Base-by-base conservation (phyloP, 1,284 basidiomycete genomes). In the Leccinum holopus region DNA sequence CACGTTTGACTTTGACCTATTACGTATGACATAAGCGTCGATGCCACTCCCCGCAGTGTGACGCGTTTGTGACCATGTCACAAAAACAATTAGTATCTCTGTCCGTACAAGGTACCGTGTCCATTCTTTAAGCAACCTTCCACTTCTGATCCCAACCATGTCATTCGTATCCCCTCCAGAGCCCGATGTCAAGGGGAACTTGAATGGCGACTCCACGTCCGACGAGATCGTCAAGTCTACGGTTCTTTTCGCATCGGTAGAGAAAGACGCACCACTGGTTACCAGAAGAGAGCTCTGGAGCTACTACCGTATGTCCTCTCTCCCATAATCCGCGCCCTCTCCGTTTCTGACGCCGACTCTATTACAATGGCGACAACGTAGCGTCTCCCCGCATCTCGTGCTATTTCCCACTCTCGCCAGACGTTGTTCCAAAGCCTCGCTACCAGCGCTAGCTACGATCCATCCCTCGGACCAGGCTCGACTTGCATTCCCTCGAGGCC, bases 371-470 rank as follows among this genome's bases (percentile, higher is more conserved):
- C 59, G 83, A 88, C 65, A 88, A 88, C 72, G 87, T 87, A 80
- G 2, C 12, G 3, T 28, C 12, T 51, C 21, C 4, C 5, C 10
- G 0, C 21, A 5, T 51, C 25, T 28, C 8, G 16, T n/a, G 1
- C 21, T n/a, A 5, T 55, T n/a, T 3, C 16, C 10, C 3, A 4
- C 33, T 5, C 25, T 47, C 3, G 59, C 10, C 81, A 86, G 77
- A 90, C 87, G 0, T 77, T 92, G 18, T 92, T 93, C 74, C 91
- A 93, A 72, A 82, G 81, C 1, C 80, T 91, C 3, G 87, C 87
- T 0, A 86, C 80, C 3, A 73, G 82, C 1, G 90, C 91, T 11
- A 90, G 90, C 0, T 87, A 80, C 64, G 89, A 93, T 69, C 86
- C 88, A 0, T 71, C 81, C 6, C 78, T 77, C 62, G 90, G 90